Evolutionary conservation across 495 filamentous ascomycete genomes (phyloP).

Genomic region (Massariosphaeria phaeospora): DNA sequence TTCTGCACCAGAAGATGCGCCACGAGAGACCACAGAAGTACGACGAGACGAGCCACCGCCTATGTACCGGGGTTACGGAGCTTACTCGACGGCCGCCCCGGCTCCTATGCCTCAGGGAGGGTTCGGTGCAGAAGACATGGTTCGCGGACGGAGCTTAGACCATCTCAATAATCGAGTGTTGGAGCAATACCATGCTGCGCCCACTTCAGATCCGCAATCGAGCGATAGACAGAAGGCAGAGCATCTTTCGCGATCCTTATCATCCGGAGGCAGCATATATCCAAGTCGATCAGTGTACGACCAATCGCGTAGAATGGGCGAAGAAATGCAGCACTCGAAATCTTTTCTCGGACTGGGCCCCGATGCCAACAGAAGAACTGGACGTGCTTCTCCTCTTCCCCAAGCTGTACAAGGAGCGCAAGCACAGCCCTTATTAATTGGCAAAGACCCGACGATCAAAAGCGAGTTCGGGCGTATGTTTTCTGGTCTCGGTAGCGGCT

Average conservation of each 20-base stretch:
- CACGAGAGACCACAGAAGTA: conserved; percentile 17
- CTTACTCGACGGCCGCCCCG: conserved; percentile 15
- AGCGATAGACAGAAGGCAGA: conserved; percentile 25
- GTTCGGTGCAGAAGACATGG: conserved; percentile 22
- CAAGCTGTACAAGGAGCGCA: conserved; percentile 92
- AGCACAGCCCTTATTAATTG: conserved; percentile 66
- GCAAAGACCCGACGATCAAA: conserved; percentile 79
- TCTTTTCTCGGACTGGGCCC: conserved; percentile 52
- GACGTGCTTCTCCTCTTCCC: conserved; percentile 70
- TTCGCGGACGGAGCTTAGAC: conserved; percentile 25
- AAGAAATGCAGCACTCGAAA: conserved; percentile 33
- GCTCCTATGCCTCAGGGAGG: conserved; percentile 3
- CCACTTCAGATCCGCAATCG: conserved; percentile 29
- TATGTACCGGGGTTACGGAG: conserved; percentile 24
- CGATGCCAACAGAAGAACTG: conserved; percentile 58
- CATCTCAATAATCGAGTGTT: conserved; percentile 19
- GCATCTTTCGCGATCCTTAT: conserved; percentile 26
- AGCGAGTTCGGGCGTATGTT: conserved; percentile 90
- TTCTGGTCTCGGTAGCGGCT: conserved; percentile 81
- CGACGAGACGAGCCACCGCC: conserved; percentile 20
- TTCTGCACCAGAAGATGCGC: conserved; percentile 7
- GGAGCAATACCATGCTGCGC: conserved; percentile 28
- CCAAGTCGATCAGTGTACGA: conserved; percentile 21
- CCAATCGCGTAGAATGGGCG: conserved; percentile 26
- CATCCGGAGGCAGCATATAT: conserved; percentile 21